These are phyloP conservation scores for Stagonosporopsis cucurbitacearum DNA, from an alignment of 2,329 filamentous ascomycete species.

Conservation along the genomic window DNA sequence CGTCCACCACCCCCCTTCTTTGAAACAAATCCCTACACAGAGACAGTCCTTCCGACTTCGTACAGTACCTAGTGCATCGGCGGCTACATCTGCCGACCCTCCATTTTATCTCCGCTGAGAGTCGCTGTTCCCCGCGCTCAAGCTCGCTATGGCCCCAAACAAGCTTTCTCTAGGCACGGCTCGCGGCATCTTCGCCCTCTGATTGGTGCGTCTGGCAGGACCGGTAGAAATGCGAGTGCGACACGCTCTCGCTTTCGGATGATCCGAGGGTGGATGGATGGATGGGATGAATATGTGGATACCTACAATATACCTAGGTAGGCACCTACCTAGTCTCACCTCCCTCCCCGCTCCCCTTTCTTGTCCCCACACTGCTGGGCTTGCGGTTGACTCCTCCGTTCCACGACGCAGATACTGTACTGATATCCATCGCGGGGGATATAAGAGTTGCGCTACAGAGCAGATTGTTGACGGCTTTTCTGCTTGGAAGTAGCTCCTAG, in stretches of 20 bases:
- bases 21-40: too few relatives aligned
- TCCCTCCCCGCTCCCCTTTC: too few relatives aligned
- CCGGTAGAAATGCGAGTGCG: too few relatives aligned
- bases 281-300: too few relatives aligned
- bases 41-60: too few relatives aligned
- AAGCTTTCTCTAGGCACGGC: slow-evolving; percentile 1
- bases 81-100: slow-evolving; percentile 1
- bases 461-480: neutral
- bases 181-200: neutral
- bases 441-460: neutral
- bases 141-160: slow-evolving; percentile 1
- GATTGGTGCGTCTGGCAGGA: slow-evolving; percentile 3
- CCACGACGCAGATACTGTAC: too few relatives aligned
- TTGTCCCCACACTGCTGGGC: too few relatives aligned
- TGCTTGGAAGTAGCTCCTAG: neutral
- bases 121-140: slow-evolving; percentile 2
- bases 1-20: too few relatives aligned
- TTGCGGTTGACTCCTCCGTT: neutral
- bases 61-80: neutral
- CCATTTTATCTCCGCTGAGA: slow-evolving; percentile 12
- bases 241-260: slow-evolving; percentile 7
- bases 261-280: slow-evolving; percentile 2
- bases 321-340: too few relatives aligned
- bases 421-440: neutral
- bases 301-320: too few relatives aligned